Base-by-base conservation (phyloP, 768 basidiomycete genomes). In the Thelephora ganbajun region DNA sequence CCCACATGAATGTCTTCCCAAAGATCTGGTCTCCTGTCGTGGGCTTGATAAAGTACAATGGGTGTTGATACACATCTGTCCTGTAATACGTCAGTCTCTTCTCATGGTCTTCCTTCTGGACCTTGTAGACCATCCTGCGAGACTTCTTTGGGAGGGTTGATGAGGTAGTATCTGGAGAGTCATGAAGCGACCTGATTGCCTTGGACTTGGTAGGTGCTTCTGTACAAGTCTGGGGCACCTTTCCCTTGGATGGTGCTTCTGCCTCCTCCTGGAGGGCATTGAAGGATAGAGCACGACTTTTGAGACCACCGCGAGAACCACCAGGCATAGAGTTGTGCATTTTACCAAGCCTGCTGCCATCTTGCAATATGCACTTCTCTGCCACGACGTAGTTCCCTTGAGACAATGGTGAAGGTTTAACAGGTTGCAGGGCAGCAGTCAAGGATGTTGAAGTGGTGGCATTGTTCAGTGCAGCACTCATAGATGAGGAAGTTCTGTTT, bases 341-440 rank as follows among this genome's bases (percentile, higher is more conserved):
- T 42, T 76, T 66, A 1, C 71, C 73, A 23, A 83, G 67, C 63
- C 83, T 80, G 49, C 76, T 80, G 56, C 85, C 83, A 62, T 84
- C 81, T 50, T 74, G 73, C 18, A 83, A 85, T 74, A 83, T 82
- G 46, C 84, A 77, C 56, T 80, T 77, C 61, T 86, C 83, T 2
- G 76, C 63, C 22, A 77, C 76, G 7, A 76, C 71, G 50, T 71
- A 74, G 48, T 66, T 74, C 43, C 76, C 77, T 60, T 85, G 81
- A 16, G 80, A 81, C 22, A 83, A 66, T 33, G 84, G 83, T 18
- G 83, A 83, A 7, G 81, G 81, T 51, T 61, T 50, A 56, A 45
- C 59, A 46, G 53, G 60, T 50, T 50, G 59, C 48, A 30, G 58
- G 14, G 63, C 53, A 48, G 55, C 56, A 43, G 57, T 52, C 14